Evolutionary conservation across 2,329 filamentous ascomycete genomes (phyloP).

Genomic region (Trichoderma aggressivum): DNA sequence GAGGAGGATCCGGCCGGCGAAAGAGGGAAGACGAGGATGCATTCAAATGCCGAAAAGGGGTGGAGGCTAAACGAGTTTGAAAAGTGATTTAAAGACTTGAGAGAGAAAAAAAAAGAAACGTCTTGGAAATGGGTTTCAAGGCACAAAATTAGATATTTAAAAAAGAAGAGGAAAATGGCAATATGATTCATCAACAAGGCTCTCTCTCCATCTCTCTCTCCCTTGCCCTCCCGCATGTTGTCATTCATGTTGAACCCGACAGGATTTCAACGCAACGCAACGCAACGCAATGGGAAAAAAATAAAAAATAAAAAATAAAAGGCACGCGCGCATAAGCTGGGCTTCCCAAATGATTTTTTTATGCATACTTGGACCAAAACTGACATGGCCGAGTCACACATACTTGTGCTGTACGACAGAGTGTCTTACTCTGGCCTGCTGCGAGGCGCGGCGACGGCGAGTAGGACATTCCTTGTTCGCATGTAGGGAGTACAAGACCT

Average conservation of each 20-base stretch:
- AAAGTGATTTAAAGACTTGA: background rate
- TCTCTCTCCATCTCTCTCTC: background rate
- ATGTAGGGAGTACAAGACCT: background rate
- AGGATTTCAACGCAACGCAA: background rate
- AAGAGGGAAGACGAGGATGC: background rate
- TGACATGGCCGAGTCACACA: background rate
- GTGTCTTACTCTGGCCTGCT: background rate
- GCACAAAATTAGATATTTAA: background rate
- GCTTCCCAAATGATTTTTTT: background rate
- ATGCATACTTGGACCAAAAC: background rate
- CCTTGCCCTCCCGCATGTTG: background rate
- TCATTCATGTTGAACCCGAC: background rate
- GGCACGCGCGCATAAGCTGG: background rate
- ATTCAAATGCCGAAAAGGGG: background rate
- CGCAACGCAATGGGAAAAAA: too few species aligned
- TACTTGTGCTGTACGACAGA: background rate
- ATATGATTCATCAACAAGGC: background rate
- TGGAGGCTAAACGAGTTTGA: background rate
- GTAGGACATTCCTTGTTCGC: background rate
- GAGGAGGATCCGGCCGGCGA: background rate
- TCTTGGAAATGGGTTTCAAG: background rate
- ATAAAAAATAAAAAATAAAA: background rate
- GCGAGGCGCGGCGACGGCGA: background rate
- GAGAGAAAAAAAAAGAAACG: too few species aligned
- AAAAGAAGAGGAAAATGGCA: background rate